phyloP scores from a whole-genome alignment of 345 rosid genomes.

The Bruguiera gymnorhiza region DNA sequence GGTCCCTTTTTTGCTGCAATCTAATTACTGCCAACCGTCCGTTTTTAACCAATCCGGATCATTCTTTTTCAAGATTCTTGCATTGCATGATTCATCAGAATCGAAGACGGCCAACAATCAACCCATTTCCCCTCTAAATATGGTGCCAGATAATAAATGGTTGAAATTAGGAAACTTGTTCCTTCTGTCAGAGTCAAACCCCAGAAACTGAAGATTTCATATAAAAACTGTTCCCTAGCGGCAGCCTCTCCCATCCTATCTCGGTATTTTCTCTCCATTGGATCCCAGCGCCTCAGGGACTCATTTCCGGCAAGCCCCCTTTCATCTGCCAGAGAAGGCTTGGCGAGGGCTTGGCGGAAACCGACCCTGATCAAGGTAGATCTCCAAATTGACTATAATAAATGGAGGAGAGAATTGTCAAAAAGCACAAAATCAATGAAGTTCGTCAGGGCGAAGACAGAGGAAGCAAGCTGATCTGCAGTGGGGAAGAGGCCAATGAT shows the following conservation, averaged over 20 bases:
- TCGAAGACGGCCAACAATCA: no score
- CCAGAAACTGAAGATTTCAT: background rate
- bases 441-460: background rate
- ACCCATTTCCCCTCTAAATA: background rate
- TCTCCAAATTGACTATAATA: background rate
- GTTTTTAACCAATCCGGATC: no score
- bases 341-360: background rate
- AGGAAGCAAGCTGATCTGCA: background rate
- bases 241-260: no score
- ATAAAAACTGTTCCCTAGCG: background rate
- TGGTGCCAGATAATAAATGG: slow-evolving; percentile 1
- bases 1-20: no score
- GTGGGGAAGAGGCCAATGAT: background rate
- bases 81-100: no score
- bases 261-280: background rate
- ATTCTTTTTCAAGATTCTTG: no score
- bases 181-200: background rate
- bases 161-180: background rate
- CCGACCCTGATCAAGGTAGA: no score
- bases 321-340: background rate
- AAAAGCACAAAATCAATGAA: background rate
- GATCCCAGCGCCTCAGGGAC: background rate
- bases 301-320: background rate
- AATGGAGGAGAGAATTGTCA: slow-evolving; percentile 10
- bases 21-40: no score